A percentile compares a stretch with the other conserved stretches of the same genome.
Evolutionary conservation across 2,329 filamentous ascomycete species (phyloP).

Genomic region (Scopulariopsis brevicaulis): DNA sequence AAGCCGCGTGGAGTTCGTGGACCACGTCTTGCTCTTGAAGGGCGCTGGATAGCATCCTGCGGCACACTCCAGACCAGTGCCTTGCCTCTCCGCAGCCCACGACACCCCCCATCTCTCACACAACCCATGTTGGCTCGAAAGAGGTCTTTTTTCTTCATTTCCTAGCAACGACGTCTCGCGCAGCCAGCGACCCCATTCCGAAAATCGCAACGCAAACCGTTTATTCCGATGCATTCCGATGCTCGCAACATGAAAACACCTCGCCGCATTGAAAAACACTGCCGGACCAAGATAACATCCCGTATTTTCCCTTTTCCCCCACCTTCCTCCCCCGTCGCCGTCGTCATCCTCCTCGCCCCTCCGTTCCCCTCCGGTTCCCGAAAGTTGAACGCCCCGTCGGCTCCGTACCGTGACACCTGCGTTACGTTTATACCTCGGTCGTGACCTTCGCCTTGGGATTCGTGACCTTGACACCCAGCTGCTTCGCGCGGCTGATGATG

Average conservation of each 20-base stretch:
- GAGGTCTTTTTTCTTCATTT: slow-evolving; percentile 5
- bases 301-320: background rate
- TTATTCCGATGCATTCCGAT: slow-evolving; percentile 1
- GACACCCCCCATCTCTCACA: background rate
- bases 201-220: slow-evolving; percentile 3
- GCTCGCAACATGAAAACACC: background rate
- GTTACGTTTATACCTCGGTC: slow-evolving; percentile 64
- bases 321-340: background rate
- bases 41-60: too few relatives aligned
- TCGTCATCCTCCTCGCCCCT: background rate
- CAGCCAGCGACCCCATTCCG: slow-evolving; percentile 3
- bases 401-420: background rate
- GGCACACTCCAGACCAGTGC: background rate
- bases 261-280: background rate
- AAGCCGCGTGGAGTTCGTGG: too few relatives aligned
- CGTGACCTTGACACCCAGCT: slow-evolving; percentile 98
- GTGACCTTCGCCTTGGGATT: slow-evolving; percentile 99
- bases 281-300: slow-evolving; percentile 1
- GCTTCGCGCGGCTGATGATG: slow-evolving; percentile 94
- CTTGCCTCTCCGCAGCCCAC: background rate
- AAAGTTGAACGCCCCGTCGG: background rate
- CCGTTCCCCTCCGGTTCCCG: background rate
- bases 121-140: background rate
- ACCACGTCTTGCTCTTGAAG: too few relatives aligned
- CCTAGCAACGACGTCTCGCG: slow-evolving; percentile 4